phyloP scores from a whole-genome alignment of 169 alveolate genomes.

The Plasmodium malariae region DNA sequence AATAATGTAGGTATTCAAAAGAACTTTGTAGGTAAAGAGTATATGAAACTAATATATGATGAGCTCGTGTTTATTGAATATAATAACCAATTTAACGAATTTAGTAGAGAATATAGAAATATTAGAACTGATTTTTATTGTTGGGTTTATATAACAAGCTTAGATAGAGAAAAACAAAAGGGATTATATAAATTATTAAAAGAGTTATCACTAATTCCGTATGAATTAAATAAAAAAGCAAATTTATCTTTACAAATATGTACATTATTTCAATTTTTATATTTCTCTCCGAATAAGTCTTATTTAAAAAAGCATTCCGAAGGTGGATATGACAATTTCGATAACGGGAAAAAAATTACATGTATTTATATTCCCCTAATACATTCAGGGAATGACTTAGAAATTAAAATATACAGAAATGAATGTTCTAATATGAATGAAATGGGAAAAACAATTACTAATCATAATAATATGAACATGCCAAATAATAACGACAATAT shows the following conservation, averaged over 20 bases:
- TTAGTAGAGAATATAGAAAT: slow-evolving; percentile 58
- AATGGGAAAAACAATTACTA: background rate
- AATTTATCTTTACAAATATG: slow-evolving; percentile 73
- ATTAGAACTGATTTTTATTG: slow-evolving; percentile 75
- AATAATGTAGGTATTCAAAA: slow-evolving; percentile 49
- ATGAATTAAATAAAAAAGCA: slow-evolving; percentile 76
- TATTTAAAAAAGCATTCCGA: slow-evolving; percentile 74
- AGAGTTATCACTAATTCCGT: slow-evolving; percentile 67
- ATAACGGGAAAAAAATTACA: slow-evolving; percentile 65
- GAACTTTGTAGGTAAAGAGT: slow-evolving; percentile 53
- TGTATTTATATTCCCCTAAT: slow-evolving; percentile 58
- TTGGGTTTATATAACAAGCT: slow-evolving; percentile 68
- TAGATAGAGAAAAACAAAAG: slow-evolving; percentile 74
- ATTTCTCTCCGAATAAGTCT: slow-evolving; percentile 67
- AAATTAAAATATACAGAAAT: slow-evolving; percentile 50
- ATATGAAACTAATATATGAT: slow-evolving; percentile 50
- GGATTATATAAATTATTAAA: slow-evolving; percentile 69
- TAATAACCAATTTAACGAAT: slow-evolving; percentile 74
- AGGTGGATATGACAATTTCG: slow-evolving; percentile 69
- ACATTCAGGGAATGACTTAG: slow-evolving; percentile 32
- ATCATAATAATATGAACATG: background rate
- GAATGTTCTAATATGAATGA: background rate
- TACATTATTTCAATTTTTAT: slow-evolving; percentile 72
- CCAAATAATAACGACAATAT: background rate
- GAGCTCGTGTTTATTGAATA: slow-evolving; percentile 71